Base-by-base conservation (phyloP, 257 asterid species). In the Nicotiana sylvestris region DNA sequence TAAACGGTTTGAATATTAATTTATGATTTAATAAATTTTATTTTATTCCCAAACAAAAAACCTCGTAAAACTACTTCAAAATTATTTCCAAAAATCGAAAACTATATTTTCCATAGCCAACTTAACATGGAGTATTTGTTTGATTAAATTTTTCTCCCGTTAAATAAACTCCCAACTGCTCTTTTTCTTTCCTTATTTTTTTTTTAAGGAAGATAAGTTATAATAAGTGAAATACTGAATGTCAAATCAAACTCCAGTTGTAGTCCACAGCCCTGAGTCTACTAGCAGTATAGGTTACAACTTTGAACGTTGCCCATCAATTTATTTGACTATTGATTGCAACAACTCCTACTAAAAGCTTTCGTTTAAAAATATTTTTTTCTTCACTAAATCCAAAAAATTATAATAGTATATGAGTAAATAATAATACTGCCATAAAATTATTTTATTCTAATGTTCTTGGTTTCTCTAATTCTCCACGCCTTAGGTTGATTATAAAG, bases 221-320 rank as follows among this genome's bases (percentile, higher is more conserved):
- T 68, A 68, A 37, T 33, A 33, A 68, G 77, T 7, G 17, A 33
- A 16, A 9, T 37, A 33, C 21, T 68, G 56, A 70, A 6, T 70
- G 78, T 43, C n/a, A 70, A 70, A 43, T 43, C 65, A 58, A 74
- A 13, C 27, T 37, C 27, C 16, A 74, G 62, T 49, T 74, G 80
- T 29, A 74, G 64, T 74, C 80, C 64, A 74, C 80, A 15, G 64
- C 51, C 15, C 12, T 25, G 80, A 74, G 80, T 74, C 80, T 74
- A 74, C 80, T 27, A 74, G 64, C 64, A 15, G 27, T 49, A 74
- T 27, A 74, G 80, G 64, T 74, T 74, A 27, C 43, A 74, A 74
- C 80, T 21, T 74, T 74, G 80, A 70, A 43, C 78, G 78, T 39
- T 70, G 77, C 78, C 60, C 4, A 49, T 74, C 62, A 74, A 74